Percentiles rank a stretch among this genome's conserved stretches.
These are phyloP conservation scores for Coniophora puteana DNA, from an alignment of 1,284 basidiomycete species.

Conservation along the genomic window DNA sequence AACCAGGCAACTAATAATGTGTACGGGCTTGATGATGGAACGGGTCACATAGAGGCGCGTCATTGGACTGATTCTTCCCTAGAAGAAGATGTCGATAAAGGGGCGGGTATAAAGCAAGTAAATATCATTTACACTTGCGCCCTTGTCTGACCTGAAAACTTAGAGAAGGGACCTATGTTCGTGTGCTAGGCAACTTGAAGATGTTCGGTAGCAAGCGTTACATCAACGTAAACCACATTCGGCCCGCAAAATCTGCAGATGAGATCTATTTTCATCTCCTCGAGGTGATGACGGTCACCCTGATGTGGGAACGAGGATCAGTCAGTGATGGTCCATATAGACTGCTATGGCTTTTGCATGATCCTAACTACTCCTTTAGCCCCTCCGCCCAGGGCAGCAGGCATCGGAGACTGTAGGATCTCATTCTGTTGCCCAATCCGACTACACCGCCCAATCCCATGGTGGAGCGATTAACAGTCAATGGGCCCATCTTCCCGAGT, in stretches of 20 bases:
- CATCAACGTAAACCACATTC: conserved; percentile 75
- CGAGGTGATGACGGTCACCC: conserved; percentile 45
- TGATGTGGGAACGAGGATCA: conserved; percentile 46
- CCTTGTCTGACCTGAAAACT: not conserved
- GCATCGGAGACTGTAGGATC: conserved; percentile 13
- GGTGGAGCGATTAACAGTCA: conserved; percentile 33
- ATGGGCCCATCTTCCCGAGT: conserved; percentile 51
- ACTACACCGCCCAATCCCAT: conserved; percentile 27
- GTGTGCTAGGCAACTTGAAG: conserved; percentile 91
- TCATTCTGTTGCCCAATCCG: conserved; percentile 14
- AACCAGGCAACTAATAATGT: conserved; percentile 79
- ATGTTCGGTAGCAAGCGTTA: conserved; percentile 81
- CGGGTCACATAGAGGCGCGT: conserved; percentile 83
- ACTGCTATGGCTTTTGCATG: conserved; percentile 5
- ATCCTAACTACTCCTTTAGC: conserved; percentile 13
- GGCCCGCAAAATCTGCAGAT: conserved; percentile 66
- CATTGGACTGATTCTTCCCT: conserved; percentile 81
- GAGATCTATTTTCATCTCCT: conserved; percentile 82
- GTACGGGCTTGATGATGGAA: conserved; percentile 87
- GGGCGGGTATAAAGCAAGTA: conserved; percentile 48
- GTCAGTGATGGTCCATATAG: conserved; percentile 23
- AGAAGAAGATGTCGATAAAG: conserved; percentile 47
- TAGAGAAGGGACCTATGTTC: conserved; percentile 78
- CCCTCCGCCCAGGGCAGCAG: conserved; percentile 23
- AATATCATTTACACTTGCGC: conserved; percentile 6